phyloP scores from a whole-genome alignment of 208 protist species.

The Leishmania guyanensis region DNA sequence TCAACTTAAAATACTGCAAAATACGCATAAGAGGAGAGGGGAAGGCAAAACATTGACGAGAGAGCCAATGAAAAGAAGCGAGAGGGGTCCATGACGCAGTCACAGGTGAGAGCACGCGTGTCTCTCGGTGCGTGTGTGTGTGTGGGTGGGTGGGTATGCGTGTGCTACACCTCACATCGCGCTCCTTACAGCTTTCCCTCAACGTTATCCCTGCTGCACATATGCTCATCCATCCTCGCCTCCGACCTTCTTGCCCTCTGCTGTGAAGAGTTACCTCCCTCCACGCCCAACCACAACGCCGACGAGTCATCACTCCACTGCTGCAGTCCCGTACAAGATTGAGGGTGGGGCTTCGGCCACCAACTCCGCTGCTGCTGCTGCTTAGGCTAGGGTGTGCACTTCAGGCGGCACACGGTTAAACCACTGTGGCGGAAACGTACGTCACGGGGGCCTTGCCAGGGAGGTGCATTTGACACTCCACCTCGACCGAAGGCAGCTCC shows the following conservation, averaged over 20 bases:
- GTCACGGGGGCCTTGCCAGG: slow-evolving; percentile 15
- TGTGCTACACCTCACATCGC: not conserved
- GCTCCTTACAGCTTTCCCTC: not conserved
- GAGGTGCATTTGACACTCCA: slow-evolving; percentile 46
- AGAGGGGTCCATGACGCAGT: not conserved
- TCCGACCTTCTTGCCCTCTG: not conserved
- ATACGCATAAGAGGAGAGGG: not conserved
- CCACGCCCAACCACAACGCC: not conserved
- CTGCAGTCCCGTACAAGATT: not conserved
- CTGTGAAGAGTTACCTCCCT: not conserved
- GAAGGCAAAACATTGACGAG: not conserved
- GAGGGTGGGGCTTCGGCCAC: not conserved
- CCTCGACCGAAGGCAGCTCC: slow-evolving; percentile 22
- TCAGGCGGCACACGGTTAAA: not conserved
- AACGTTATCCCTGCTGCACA: not conserved
- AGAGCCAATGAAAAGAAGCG: not conserved
- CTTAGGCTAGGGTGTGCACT: not conserved
- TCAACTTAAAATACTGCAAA: not conserved
- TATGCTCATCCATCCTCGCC: not conserved
- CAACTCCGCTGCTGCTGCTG: not conserved
- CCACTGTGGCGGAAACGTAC: slow-evolving; percentile 13
- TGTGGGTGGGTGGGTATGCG: not conserved
- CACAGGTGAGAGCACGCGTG: not conserved
- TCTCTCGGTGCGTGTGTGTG: not conserved
- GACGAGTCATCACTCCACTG: not conserved